A percentile compares a stretch with the other conserved stretches of the same genome.
phyloP scores from a whole-genome alignment of 2,329 filamentous ascomycete genomes.

The Pseudopithomyces chartarum region DNA sequence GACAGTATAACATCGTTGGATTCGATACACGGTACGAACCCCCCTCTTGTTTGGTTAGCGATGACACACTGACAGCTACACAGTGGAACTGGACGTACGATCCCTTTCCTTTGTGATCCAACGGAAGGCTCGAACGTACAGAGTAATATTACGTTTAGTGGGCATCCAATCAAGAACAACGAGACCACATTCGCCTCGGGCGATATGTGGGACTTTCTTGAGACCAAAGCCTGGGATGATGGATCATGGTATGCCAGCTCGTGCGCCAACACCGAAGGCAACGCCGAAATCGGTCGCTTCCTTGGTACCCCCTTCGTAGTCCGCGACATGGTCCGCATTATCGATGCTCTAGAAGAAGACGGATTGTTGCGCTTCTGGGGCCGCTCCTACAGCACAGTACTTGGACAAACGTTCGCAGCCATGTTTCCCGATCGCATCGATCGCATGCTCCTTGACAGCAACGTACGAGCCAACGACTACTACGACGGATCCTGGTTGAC shows the following conservation, averaged over 20 bases:
- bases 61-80: neutral
- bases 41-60: too few species aligned
- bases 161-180: slow-evolving; percentile 10
- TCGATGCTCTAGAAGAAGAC: slow-evolving; percentile 23
- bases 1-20: neutral
- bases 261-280: slow-evolving; percentile 16
- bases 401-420: slow-evolving; percentile 53
- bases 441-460: slow-evolving; percentile 46
- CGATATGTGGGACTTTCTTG: slow-evolving; percentile 11
- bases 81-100: slow-evolving; percentile 21
- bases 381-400: slow-evolving; percentile 52
- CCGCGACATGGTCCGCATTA: slow-evolving; percentile 23
- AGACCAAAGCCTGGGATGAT: slow-evolving; percentile 16
- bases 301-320: slow-evolving; percentile 19
- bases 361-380: slow-evolving; percentile 34
- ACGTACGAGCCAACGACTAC: slow-evolving; percentile 18
- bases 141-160: slow-evolving; percentile 6
- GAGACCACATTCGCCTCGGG: slow-evolving; percentile 12
- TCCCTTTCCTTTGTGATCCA: slow-evolving; percentile 14
- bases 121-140: slow-evolving; percentile 9
- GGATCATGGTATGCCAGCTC: slow-evolving; percentile 11
- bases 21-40: neutral
- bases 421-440: slow-evolving; percentile 41
- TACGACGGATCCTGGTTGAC: slow-evolving; percentile 16
- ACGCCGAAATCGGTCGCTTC: slow-evolving; percentile 18